Evolutionary conservation across 2,329 filamentous ascomycete species (phyloP), one percentile per base, ranked within the genome.

Genomic region (Fusarium temperatum): DNA sequence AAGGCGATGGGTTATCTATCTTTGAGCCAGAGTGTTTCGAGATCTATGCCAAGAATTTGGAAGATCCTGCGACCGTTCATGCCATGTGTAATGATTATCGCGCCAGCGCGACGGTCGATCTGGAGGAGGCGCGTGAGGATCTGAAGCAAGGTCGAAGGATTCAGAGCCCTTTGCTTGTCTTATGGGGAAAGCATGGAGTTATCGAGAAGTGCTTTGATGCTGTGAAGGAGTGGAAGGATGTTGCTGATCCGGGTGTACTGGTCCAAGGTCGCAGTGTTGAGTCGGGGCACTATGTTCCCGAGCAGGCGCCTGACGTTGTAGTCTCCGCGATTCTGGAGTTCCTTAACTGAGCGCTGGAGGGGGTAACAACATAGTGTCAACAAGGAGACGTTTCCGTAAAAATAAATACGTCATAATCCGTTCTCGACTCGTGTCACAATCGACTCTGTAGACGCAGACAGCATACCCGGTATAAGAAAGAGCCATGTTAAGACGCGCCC

Each of bases 51-150:
- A 78, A 78, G 3, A 82, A 81, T 32, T 76, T 89, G 30, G 79
- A 79, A 10, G 83, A 89, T 50, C 76, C 79, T 5, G 81, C 78
- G 1, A 79, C 83, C 0, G 82, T 90, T 17, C 83, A 85, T 66
- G 84, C 83, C 0, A 87, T 85, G 81, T 89, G 87, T 68, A 84
- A 90, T 70, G 89, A 90, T 72, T 91, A 90, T 68, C 81, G 87
- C 17, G 88, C 88, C 2, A 83, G 83, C 10, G 86, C 86, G 20
- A 86, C 83, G 0, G 74, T 88, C 30, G 89, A 90, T 77, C 75
- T 90, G 10, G 85, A 88, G 5, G 84, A 86, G 75, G 83, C 87
- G 45, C 82, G 83, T 64, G 78, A 80, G 26, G 87, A 90, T 76
- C 66, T 85, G 55, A 75, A 80, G 12, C 77, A 79, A 3, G 86